Conservation (phyloP, 2,329 filamentous ascomycete species). For the Zarea fungicola region DNA sequence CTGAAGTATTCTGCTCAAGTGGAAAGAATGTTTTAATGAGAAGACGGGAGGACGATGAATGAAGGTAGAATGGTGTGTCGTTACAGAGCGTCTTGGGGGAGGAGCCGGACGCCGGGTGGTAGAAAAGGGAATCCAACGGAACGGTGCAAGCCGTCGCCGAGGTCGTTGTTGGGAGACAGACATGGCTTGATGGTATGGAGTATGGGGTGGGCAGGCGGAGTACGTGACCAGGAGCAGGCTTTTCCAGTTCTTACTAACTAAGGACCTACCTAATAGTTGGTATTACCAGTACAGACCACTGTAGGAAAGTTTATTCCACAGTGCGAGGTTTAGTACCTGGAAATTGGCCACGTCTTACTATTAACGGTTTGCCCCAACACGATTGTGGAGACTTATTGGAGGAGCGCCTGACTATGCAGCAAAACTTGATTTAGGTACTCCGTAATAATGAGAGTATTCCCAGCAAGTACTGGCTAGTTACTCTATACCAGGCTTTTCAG, state of each 20-base stretch:
- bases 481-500: too few relatives aligned
- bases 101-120: conserved; percentile 3
- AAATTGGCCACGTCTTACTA: too few relatives aligned
- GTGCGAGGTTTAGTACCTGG: too few relatives aligned
- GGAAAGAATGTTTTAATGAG: too few relatives aligned
- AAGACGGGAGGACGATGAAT: not conserved
- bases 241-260: not conserved
- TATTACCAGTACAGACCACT: too few relatives aligned
- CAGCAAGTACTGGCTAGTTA: too few relatives aligned
- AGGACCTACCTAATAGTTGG: not conserved
- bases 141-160: conserved; percentile 13
- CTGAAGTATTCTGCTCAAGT: too few relatives aligned
- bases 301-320: not conserved
- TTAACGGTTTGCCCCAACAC: too few relatives aligned
- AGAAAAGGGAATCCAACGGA: conserved; percentile 9
- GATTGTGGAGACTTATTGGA: too few relatives aligned
- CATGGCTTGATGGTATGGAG: not conserved
- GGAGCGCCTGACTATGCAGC: too few relatives aligned
- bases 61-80: conserved; percentile 2
- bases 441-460: too few relatives aligned
- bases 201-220: conserved; percentile 1
- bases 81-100: not conserved
- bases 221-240: not conserved
- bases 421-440: too few relatives aligned
- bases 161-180: conserved; percentile 1